Base-by-base conservation (phyloP, 2,329 filamentous ascomycete species). In the Colletotrichum trifolii region DNA sequence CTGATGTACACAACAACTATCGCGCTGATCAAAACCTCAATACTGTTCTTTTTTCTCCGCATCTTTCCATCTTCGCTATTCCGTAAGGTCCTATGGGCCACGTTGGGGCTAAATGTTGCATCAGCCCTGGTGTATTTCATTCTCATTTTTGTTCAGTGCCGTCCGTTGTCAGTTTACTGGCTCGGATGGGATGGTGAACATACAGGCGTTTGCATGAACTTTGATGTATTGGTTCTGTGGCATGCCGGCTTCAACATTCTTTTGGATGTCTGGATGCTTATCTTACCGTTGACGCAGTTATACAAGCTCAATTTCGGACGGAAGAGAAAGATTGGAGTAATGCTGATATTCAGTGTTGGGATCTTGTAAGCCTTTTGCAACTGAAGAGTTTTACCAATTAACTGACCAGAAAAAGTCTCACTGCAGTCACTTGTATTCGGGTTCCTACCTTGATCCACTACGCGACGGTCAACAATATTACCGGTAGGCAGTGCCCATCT, bases 141-240 rank as follows among this genome's bases (percentile, higher is more conserved):
- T 49, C 54, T 77, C 13, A 70, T 68, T 17, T 70, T 73, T 8
- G 69, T 73, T 17, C 63, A 62, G 13, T 80, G 77, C 62, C 71
- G 60, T 8, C 78, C 77, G 4, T 70, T 79, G 42, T 69, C 71
- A 4, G 72, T 72, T 47, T 76, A 73, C 46, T 79, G 77, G 77
- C 47, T 71, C 69, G 10, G 73, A 68, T 17, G 76, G 77, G 12
- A 66, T 69, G 6, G 79, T 73, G 59, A 74, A 74, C 33, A 72
- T 75, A 69, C 69, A 73, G 52, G 69, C 69, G 48, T 46, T n/a
- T 60, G 57, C 12, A 36, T 71, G 49, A 71, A 70, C n/a, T 77
- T 71, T 64, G 67, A 72, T 25, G 48, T 70, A 40, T 74, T 74
- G 6, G 74, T 75, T 6, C 59, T 70, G n/a, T 53, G 4, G 6